Evolutionary conservation across 805 yeast genomes (phyloP).

Genomic region (Saccharomycopsis capsularis): DNA sequence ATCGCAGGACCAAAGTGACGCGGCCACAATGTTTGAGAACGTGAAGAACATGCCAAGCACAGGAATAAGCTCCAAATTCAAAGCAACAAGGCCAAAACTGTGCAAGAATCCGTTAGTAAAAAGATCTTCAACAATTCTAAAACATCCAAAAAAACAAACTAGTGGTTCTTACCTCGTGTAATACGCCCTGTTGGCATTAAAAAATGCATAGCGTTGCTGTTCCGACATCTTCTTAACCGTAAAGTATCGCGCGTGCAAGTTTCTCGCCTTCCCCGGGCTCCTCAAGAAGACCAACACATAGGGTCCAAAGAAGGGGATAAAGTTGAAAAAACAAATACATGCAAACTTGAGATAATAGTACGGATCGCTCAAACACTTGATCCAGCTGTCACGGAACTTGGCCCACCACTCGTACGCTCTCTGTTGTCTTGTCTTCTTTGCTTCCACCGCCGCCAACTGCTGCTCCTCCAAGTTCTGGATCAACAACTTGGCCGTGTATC

Average conservation of each 20-base stretch:
- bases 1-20: slow-evolving; percentile 21
- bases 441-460: neutral
- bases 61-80: slow-evolving; percentile 21
- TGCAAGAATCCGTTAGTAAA: neutral
- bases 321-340: slow-evolving; percentile 16
- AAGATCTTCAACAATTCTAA: no score
- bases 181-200: slow-evolving; percentile 18
- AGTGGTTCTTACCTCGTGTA: slow-evolving; percentile 12
- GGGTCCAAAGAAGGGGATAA: slow-evolving; percentile 22
- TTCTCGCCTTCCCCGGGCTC: slow-evolving; percentile 21
- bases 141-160: neutral
- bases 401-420: neutral
- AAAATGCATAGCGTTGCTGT: slow-evolving; percentile 12
- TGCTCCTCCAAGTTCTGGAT: neutral
- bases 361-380: slow-evolving; percentile 4
- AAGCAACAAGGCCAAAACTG: slow-evolving; percentile 21
- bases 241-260: slow-evolving; percentile 18
- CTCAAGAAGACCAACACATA: slow-evolving; percentile 19
- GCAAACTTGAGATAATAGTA: slow-evolving; percentile 19
- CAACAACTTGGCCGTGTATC: slow-evolving; percentile 2
- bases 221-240: slow-evolving; percentile 7
- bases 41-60: slow-evolving; percentile 21
- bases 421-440: slow-evolving; percentile 2
- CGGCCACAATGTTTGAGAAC: slow-evolving; percentile 21
- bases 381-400: slow-evolving; percentile 7